Evolutionary conservation across 140 eudicot genomes (phyloP).

Genomic region (Artemisia princeps): DNA sequence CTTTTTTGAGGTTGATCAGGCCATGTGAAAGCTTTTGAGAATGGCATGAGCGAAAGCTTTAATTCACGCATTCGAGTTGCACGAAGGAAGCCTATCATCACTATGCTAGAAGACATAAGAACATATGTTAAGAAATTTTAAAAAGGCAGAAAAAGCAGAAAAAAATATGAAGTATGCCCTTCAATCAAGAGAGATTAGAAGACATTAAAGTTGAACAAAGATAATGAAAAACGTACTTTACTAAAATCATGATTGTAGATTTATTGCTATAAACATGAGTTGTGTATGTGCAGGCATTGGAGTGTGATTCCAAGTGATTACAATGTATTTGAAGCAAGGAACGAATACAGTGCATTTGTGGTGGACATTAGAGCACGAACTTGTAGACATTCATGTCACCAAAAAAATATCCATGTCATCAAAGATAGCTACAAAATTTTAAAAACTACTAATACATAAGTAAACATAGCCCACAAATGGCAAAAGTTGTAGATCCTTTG

Average conservation of each 20-base stretch:
- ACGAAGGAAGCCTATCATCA: slow-evolving; percentile 1
- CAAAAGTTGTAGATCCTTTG: too few species aligned
- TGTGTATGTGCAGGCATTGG: not conserved
- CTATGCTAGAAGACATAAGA: not conserved
- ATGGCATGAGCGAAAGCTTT: not conserved
- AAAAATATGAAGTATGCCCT: not conserved
- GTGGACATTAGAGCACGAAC: not conserved
- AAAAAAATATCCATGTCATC: too few species aligned
- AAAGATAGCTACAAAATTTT: too few species aligned
- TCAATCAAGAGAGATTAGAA: not conserved
- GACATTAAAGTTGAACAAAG: not conserved
- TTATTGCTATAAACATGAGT: too few species aligned
- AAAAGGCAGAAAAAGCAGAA: not conserved
- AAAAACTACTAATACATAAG: too few species aligned
- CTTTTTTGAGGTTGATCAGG: not conserved
- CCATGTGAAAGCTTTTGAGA: too few species aligned
- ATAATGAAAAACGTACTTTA: not conserved
- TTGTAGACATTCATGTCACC: too few species aligned
- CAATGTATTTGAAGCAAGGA: not conserved
- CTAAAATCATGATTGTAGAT: not conserved
- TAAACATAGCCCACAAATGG: too few species aligned
- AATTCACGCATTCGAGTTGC: not conserved
- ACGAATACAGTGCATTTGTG: not conserved
- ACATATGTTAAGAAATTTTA: not conserved
- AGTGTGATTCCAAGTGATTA: not conserved